These are phyloP conservation scores for Ciborinia camelliae DNA, from an alignment of 2,329 filamentous ascomycete species.

Conservation along the genomic window DNA sequence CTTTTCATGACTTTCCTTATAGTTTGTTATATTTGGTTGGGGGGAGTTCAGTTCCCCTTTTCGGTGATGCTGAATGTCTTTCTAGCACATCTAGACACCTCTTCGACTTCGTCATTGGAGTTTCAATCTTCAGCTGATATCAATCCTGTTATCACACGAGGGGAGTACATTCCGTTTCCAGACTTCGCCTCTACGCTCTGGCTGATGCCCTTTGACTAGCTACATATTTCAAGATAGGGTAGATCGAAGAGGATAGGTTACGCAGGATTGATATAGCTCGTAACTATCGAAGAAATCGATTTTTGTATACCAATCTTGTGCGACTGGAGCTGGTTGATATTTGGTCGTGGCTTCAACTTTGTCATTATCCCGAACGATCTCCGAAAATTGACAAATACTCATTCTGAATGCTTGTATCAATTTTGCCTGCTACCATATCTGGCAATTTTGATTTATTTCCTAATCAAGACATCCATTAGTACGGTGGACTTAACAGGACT, in stretches of 20 bases:
- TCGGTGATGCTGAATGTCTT: background rate
- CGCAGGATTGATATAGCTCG: rapidly evolving
- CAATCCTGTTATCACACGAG: background rate
- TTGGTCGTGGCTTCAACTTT: too few species aligned
- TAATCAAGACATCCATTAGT: background rate
- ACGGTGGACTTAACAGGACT: background rate
- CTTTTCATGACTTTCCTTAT: background rate
- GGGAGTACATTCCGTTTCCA: background rate
- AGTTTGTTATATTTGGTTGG: background rate
- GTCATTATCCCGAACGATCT: background rate
- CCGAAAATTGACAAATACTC: background rate
- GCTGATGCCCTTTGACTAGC: background rate
- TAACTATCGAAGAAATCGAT: background rate
- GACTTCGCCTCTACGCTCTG: background rate
- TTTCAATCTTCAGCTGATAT: background rate
- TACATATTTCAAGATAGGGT: background rate
- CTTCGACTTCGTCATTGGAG: background rate
- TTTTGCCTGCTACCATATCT: background rate
- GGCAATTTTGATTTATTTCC: background rate
- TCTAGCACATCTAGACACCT: background rate
- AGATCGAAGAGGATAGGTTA: background rate
- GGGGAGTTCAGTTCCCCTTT: background rate
- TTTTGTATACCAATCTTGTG: background rate
- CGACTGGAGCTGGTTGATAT: background rate
- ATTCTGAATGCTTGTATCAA: background rate